phyloP scores from a whole-genome alignment of 2,329 filamentous ascomycete species.

The Pyricularia grisea region DNA sequence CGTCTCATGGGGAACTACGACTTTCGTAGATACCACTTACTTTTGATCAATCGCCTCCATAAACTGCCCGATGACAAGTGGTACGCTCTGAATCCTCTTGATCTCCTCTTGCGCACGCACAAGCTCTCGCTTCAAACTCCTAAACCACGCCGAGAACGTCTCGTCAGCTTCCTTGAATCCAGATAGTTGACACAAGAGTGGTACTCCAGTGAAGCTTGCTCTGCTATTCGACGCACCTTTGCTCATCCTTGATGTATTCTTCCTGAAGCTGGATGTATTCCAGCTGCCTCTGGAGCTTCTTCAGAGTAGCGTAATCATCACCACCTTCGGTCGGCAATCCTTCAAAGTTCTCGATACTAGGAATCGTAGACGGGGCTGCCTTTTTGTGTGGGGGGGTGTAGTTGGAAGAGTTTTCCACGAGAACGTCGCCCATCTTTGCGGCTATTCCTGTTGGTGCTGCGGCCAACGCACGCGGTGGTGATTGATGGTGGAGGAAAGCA shows the following conservation, averaged over 20 bases:
- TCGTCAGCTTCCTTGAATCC: neutral
- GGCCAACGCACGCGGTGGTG: neutral
- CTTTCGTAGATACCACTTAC: slow-evolving; percentile 36
- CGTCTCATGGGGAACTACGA: neutral
- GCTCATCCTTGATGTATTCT: slow-evolving; percentile 99
- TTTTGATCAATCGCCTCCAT: slow-evolving; percentile 99
- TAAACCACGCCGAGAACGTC: slow-evolving; percentile 21
- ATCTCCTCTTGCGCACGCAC: slow-evolving; percentile 98
- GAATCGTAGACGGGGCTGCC: slow-evolving; percentile 71
- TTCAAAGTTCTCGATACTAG: slow-evolving; percentile 84
- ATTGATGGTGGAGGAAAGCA: neutral
- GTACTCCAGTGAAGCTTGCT: neutral
- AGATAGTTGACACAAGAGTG: neutral
- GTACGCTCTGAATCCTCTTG: slow-evolving; percentile 98
- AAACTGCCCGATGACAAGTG: slow-evolving; percentile 92
- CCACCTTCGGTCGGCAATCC: slow-evolving; percentile 70
- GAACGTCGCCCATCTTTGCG: slow-evolving; percentile 70
- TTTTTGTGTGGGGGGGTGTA: slow-evolving; percentile 68
- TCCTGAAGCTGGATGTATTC: slow-evolving; percentile 99
- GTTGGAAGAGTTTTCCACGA: slow-evolving; percentile 73
- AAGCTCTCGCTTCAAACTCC: slow-evolving; percentile 92
- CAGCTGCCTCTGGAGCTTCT: slow-evolving; percentile 91
- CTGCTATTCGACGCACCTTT: slow-evolving; percentile 47
- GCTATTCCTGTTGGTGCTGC: neutral
- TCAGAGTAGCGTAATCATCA: slow-evolving; percentile 91